Evolutionary conservation across 345 rosid species (phyloP).

Genomic region (Ailanthus altissimus): DNA sequence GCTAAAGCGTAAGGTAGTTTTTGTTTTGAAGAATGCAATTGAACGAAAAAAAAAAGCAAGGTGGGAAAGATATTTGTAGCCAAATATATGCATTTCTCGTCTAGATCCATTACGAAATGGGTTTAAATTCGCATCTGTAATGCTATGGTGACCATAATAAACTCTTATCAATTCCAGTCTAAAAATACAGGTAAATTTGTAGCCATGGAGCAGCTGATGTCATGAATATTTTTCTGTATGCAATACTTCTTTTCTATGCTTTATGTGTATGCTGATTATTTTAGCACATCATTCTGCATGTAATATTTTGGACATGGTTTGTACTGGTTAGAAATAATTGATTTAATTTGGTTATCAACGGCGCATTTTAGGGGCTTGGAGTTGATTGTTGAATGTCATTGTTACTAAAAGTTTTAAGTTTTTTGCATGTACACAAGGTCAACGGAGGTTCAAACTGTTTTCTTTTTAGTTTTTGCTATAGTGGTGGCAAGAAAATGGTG

Average conservation of each 20-base stretch:
- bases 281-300: no score
- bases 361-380: not conserved
- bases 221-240: not conserved
- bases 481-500: no score
- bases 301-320: not conserved
- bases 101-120: not conserved
- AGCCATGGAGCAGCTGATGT: not conserved
- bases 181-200: not conserved
- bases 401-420: not conserved
- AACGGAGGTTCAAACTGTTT: not conserved
- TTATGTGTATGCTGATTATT: not conserved
- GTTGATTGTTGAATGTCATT: not conserved
- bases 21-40: not conserved
- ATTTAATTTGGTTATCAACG: not conserved
- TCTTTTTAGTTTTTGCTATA: not conserved
- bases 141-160: not conserved
- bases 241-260: not conserved
- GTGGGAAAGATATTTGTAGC: not conserved
- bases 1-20: not conserved
- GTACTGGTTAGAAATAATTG: not conserved
- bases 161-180: not conserved
- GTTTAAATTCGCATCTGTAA: not conserved
- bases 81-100: not conserved
- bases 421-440: not conserved
- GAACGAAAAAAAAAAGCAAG: not conserved